Base-by-base conservation (phyloP, 2,329 filamentous ascomycete genomes). In the Coleophoma crateriformis region DNA sequence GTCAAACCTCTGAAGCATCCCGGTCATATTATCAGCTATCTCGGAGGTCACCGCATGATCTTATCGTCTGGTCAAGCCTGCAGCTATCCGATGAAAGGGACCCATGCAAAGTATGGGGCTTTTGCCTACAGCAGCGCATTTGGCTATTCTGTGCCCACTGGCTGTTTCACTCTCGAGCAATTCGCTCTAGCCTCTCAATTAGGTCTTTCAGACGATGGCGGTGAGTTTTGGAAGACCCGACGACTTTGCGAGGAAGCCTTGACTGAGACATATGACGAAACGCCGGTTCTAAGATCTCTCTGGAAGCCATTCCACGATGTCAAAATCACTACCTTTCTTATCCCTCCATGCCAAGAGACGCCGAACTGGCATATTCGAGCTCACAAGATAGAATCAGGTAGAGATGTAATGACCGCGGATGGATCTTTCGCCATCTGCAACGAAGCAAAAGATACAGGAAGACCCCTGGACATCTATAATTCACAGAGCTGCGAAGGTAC, bases 91-190 rank as follows among this genome's bases (percentile, higher is more conserved):
- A 84, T 91, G 73, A 88, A 88, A 67, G 87, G 85, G 48, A 88
- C 87, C 0, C 87, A 91, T 64, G 85, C 87, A 53, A 91, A 91
- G 62, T 91, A 91, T 65, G 87, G 87, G 43, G 79, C 81, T 52
- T 90, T 91, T 62, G 86, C 86, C 6, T 91, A 91, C 68, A 87
- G 82, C 61, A 84, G 84, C 47, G 79, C 84, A 0, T 91, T 88
- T 64, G 86, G 77, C 17, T 91, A 90, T 68, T 88, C 84, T 0
- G 87, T 90, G 0, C 86, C 87, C 0, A 87, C 87, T 0, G 87
- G 88, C 0, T 77, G 82, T 15, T 88, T 89, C 65, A 84, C 84
- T 1, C 77, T 91, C 1, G 86, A 90, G 64, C 87, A 90, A 61
- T 88, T 85, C 62, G 85, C 87, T 0, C 78, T 88, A 1, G 87